Conservation (phyloP, 2,329 filamentous ascomycete genomes). For the Herpomyces periplanetae region DNA sequence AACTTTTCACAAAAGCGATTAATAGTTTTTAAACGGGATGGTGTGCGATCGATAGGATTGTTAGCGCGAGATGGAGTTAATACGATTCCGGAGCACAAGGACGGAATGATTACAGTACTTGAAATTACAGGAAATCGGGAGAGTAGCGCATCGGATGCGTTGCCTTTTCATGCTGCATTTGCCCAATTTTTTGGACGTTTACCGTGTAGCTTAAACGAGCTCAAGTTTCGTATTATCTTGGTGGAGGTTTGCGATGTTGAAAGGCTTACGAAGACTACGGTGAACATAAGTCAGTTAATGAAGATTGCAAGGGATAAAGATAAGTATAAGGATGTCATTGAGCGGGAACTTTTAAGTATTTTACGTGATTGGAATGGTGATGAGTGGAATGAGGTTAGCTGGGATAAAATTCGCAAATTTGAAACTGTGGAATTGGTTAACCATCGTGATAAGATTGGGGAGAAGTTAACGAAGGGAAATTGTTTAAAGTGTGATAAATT, state of each 20-base stretch:
- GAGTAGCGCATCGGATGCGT: slow-evolving; percentile 40
- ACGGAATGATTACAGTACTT: slow-evolving; percentile 42
- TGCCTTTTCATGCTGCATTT: slow-evolving; percentile 41
- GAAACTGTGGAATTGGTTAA: slow-evolving; percentile 38
- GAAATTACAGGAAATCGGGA: slow-evolving; percentile 25
- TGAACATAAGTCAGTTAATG: slow-evolving; percentile 12
- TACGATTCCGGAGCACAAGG: slow-evolving; percentile 20
- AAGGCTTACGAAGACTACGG: slow-evolving; percentile 29
- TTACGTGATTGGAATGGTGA: slow-evolving; percentile 31
- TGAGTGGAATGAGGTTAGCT: slow-evolving; percentile 49
- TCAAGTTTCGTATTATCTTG: slow-evolving; percentile 23
- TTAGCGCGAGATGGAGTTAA: slow-evolving; percentile 33
- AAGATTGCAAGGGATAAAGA: slow-evolving; percentile 11
- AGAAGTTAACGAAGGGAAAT: slow-evolving; percentile 19
- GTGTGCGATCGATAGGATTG: slow-evolving; percentile 41
- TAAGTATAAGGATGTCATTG: slow-evolving; percentile 27
- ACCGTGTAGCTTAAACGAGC: slow-evolving; percentile 21
- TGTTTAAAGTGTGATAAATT: slow-evolving; percentile 35
- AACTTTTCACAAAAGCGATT: slow-evolving; percentile 37
- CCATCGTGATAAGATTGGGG: slow-evolving; percentile 21
- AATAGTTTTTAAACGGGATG: slow-evolving; percentile 49
- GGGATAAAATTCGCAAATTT: slow-evolving; percentile 42
- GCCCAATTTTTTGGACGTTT: slow-evolving; percentile 23
- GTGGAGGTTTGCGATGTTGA: slow-evolving; percentile 43
- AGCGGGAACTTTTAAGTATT: slow-evolving; percentile 22